phyloP scores from a whole-genome alignment of 495 filamentous ascomycete species.

The Hyaloscypha bicolor region DNA sequence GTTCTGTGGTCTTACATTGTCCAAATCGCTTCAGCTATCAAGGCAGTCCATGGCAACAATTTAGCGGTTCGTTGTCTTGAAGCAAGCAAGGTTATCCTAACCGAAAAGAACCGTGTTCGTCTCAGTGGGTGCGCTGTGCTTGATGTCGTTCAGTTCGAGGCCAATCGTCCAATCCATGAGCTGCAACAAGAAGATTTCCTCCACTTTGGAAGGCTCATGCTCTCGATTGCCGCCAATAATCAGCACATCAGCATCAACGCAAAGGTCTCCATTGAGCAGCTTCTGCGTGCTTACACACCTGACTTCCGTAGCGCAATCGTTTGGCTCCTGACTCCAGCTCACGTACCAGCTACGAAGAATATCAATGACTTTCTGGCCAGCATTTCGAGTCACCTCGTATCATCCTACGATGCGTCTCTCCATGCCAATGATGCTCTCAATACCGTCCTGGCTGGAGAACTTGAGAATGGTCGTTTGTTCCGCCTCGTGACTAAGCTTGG shows the following conservation, averaged over 20 bases:
- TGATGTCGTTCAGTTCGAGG: constrained; percentile 82
- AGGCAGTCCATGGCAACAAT: constrained; percentile 77
- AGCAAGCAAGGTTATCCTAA: constrained; percentile 81
- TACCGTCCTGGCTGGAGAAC: constrained; percentile 70
- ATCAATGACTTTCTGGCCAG: constrained; percentile 77
- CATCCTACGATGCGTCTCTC: constrained; percentile 71
- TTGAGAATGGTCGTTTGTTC: constrained; percentile 88
- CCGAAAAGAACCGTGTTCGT: constrained; percentile 82
- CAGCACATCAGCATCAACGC: constrained; percentile 42
- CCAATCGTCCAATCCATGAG: constrained; percentile 64
- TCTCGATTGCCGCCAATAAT: constrained; percentile 73
- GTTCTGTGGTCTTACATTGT: constrained; percentile 90
- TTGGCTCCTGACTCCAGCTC: constrained; percentile 66
- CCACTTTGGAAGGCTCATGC: constrained; percentile 80
- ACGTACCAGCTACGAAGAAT: constrained; percentile 51
- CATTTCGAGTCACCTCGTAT: constrained; percentile 72
- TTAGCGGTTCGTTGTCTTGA: constrained; percentile 85
- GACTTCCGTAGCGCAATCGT: constrained; percentile 73
- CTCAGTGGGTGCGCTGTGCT: constrained; percentile 84
- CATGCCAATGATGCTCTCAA: constrained; percentile 75
- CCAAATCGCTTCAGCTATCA: constrained; percentile 87
- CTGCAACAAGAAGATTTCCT: constrained; percentile 87
- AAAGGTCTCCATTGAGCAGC: constrained; percentile 67
- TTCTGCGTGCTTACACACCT: constrained; percentile 69
- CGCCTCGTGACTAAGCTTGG: constrained; percentile 83